Base-by-base conservation (phyloP, 345 rosid genomes). In the Anastatica hierochuntica region DNA sequence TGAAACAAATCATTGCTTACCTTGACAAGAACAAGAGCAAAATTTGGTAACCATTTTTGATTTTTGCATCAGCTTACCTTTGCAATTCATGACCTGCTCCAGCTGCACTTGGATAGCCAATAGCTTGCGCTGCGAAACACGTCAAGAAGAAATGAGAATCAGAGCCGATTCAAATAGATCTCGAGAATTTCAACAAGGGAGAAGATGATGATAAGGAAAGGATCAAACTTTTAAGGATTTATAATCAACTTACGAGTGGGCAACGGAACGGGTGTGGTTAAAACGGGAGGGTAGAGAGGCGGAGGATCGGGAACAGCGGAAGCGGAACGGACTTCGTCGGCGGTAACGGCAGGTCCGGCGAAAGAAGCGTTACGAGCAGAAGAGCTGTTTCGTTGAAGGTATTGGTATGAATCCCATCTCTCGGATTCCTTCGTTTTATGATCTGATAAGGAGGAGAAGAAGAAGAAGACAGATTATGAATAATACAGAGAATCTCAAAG, bases 241-340 rank as follows among this genome's bases (percentile, higher is more conserved):
- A 16, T 4, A 26, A 6, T 41, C 53, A 34, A 10, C 62, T 54
- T 74, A 82, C 95, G 83, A 15, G 13, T 26, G 48, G 79, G 89
- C 24, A 79, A 55, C 0, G 95, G 70, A 33, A 84, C 85, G 0
- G 98, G 88, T 6, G 90, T 62, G 26, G 72, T 72, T 66, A 87
- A 3, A 72, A 90, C 66, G 15, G 90, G 79, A 17, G 88, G 84
- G 53, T 90, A 88, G 42, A 84, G 68, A 19, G 88, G 64, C 0
- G 96, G 83, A 41, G 92, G 92, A 60, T 84, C 84, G 9, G 81
- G 66, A 37, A 77, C 66, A 7, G 95, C 95, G 0, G 96, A 79
- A 4, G 96, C 96, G 7, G 96, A 75, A 21, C 98, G 95, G 53
- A 90, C 75, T 70, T 90, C 98, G 1, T 77, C 90, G 36, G 82